phyloP scores from a whole-genome alignment of 306 rosid genomes.

The Oemleria cerasiformis region DNA sequence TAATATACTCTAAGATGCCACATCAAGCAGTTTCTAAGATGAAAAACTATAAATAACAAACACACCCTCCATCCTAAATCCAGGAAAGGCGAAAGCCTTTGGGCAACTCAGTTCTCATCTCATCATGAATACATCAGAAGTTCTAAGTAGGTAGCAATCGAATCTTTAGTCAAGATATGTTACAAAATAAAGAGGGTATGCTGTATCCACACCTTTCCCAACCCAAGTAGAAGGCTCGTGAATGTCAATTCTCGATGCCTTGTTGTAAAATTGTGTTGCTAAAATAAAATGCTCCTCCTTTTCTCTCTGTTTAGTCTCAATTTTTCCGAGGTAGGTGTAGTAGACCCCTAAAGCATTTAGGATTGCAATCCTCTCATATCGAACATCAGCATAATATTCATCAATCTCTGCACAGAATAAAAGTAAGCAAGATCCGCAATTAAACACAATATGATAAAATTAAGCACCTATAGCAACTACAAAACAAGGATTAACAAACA shows the following conservation, averaged over 20 bases:
- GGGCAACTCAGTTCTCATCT: neutral
- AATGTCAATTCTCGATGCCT: conserved; percentile 93
- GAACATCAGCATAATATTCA: conserved; percentile 94
- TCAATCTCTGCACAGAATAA: conserved; percentile 69
- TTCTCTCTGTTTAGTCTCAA: conserved; percentile 95
- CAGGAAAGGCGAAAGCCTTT: neutral
- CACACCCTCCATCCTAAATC: neutral
- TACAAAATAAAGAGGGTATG: neutral
- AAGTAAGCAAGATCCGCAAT: neutral
- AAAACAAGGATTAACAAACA: neutral
- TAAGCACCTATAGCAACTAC: neutral
- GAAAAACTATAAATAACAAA: neutral
- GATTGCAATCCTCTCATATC: conserved; percentile 96
- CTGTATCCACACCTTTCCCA: conserved; percentile 68
- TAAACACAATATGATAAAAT: neutral
- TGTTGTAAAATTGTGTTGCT: conserved; percentile 97
- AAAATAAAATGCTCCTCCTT: conserved; percentile 96
- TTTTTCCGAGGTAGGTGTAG: conserved; percentile 93
- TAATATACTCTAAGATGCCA: neutral
- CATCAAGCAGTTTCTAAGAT: neutral
- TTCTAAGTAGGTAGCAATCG: neutral
- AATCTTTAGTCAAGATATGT: neutral
- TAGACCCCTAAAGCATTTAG: conserved; percentile 95
- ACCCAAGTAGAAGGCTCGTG: conserved; percentile 99
- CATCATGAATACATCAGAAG: neutral